Evolutionary conservation across 768 basidiomycete species (phyloP), one percentile per base, ranked within the genome.

Genomic region (Dentipellis sp.): DNA sequence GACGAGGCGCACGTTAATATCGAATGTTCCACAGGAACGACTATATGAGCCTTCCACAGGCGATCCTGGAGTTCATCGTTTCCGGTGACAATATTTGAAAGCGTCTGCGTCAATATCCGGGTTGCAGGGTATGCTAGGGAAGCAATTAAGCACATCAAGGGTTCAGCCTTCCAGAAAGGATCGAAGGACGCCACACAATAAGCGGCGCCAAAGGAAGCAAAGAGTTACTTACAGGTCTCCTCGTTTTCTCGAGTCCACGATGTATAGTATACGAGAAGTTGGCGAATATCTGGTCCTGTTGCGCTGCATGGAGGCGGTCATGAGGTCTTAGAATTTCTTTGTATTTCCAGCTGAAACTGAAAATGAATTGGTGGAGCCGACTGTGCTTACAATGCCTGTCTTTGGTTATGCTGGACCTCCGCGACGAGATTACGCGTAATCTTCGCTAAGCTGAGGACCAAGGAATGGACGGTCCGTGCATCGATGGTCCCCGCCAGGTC

Each of bases 371-470:
- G 53, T 45, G 14, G 10, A 52, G 8, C 14, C n/a, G 10, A 10
- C 42, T 22, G 34, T 17, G 72, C 91, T 74, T 63, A 94, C 93
- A 81, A 86, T 22, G 87, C 85, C 56, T 71, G 73, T 40, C 68
- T 64, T 66, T 97, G 94, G 69, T 91, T 91, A n/a, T 67, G 66
- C 8, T 81, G 76, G 14, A 84, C 78, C 6, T 83, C 88, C 10
- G 91, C 91, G 36, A 90, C 82, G 10, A 94, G 69, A 66, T 97
- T 94, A 57, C 94, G 79, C 12, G 89, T 91, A 65, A 94, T 84
- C 64, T 82, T 86, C 8, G 83, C 86, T 19, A 91, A 23, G 42
- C 62, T 64, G 45, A 66, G 36, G 21, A 59, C 53, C 4, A 69
- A 72, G 23, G 65, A 40, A 14, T 53, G 56, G 21, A 51, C 38